Base-by-base conservation (phyloP, 2,329 filamentous ascomycete species). In the Simplicillium sp. region DNA sequence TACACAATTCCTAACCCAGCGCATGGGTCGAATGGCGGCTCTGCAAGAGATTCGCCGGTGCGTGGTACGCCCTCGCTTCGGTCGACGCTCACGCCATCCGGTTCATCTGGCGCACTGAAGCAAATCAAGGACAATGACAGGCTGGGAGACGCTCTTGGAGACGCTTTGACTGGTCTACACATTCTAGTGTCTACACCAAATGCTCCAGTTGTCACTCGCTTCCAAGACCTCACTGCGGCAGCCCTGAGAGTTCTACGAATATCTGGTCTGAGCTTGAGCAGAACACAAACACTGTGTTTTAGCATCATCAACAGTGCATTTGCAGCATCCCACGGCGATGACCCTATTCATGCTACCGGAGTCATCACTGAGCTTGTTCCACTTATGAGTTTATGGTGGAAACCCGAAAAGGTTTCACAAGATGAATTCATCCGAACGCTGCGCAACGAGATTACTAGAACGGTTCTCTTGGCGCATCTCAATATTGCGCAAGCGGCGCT, bases 401-500 rank as follows among this genome's bases (percentile, higher is more conserved):
- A 80, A 47, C 73, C 75, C n/a, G 85, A 84, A 49, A 74, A 76
- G 36, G 61, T 73, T 18, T 71, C 74, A 12, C 71, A 79, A 50
- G 71, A 79, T 48, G 72, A 77, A 51, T 70, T 76, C 51, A 70
- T 77, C 47, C 77, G 73, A 46, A 70, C 69, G 2, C 59, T 92
- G 38, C 80, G 82, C 49, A 84, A 90, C 48, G 87, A 88, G 57
- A 83, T 95, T 57, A 68, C 94, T 29, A 80, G 80, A 49, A 77
- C 78, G 1, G 65, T 95, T 20, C 78, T 84, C 46, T 66, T 77
- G n/a, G 68, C 80, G 28, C 72, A 78, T 48, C 63, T 82, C 8
- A 77, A 82, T 47, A 64, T 85, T 36, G 70, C 84, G 48, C 64
- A 75, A 43, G 54, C 84, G 28, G 57, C 72, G 18, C 56, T 60